Conservation (phyloP, 768 basidiomycete species). For the Suillus luteus region DNA sequence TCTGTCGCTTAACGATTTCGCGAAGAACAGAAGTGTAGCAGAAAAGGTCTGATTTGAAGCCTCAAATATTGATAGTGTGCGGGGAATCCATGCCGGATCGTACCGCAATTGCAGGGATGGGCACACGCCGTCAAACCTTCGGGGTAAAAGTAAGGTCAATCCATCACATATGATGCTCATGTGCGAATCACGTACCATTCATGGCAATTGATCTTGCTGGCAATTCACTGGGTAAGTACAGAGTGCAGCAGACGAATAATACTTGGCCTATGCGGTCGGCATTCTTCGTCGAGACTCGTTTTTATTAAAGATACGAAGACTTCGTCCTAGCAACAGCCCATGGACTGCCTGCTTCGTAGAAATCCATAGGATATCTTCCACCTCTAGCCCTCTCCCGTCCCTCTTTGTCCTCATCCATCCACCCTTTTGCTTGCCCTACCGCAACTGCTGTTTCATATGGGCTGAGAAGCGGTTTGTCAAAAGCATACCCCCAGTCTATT, state of each 20-base stretch:
- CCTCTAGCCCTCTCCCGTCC: conserved; percentile 23
- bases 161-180: no score
- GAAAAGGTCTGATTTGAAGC: no score
- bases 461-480: conserved; percentile 82
- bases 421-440: conserved; percentile 62
- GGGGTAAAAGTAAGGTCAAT: no score
- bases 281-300: neutral
- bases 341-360: conserved; percentile 80
- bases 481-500: conserved; percentile 99
- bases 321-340: conserved; percentile 72
- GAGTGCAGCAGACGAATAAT: neutral
- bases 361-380: conserved; percentile 90
- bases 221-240: no score
- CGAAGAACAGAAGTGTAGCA: no score
- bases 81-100: no score
- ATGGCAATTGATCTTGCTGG: no score
- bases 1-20: no score
- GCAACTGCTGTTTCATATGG: conserved; percentile 94
- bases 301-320: conserved; percentile 40
- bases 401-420: conserved; percentile 51
- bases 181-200: no score
- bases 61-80: no score
- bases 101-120: no score
- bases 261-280: neutral
- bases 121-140: no score